Base-by-base conservation (phyloP, 2,329 filamentous ascomycete species). In the Fusarium multiceps region DNA sequence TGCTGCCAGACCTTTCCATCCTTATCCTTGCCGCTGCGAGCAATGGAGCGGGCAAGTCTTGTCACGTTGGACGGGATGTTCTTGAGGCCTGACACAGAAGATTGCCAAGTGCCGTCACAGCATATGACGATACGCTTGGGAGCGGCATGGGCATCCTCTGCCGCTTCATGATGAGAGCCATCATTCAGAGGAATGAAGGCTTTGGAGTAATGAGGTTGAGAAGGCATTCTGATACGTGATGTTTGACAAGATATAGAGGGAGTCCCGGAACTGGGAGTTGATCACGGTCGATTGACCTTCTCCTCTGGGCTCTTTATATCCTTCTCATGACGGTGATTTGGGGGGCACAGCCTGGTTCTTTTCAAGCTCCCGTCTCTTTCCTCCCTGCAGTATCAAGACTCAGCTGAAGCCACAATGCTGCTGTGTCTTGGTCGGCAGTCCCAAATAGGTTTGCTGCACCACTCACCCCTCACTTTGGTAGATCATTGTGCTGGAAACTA, bases 91-190 rank as follows among this genome's bases (percentile, higher is more conserved):
- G 72, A 72, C 23, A 72, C 72, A 7, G 66, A 66, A 4, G 54
- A 68, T 55, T 78, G 79, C 79, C 78, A 80, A 10, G 79, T 80
- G 18, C 79, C 80, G 56, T 81, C 80, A 34, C 78, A 80, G 61
- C 79, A 81, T 45, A 80, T 72, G 40, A 80, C 57, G 56, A 75
- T 68, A n/a, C 73, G 73, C 55, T 75, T 75, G 7, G 72, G 72
- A 20, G 62, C 66, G 16, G 66, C 62, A 37, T 32, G 48, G 25
- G 48, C 43, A 41, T 69, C 69, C 23, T 40, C 42, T 25, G 28
- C 61, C 28, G 48, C 51, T 49, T 69, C 68, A 7, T 69, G 68
- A 27, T 69, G 68, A 4, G 60, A 69, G 20, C 70, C 69, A 14
- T 55, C 25, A 11, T 65, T 66, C 21, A 69, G n/a, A 30, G 65